phyloP scores from a whole-genome alignment of 2,329 filamentous ascomycete species.

The Periconia sp. region DNA sequence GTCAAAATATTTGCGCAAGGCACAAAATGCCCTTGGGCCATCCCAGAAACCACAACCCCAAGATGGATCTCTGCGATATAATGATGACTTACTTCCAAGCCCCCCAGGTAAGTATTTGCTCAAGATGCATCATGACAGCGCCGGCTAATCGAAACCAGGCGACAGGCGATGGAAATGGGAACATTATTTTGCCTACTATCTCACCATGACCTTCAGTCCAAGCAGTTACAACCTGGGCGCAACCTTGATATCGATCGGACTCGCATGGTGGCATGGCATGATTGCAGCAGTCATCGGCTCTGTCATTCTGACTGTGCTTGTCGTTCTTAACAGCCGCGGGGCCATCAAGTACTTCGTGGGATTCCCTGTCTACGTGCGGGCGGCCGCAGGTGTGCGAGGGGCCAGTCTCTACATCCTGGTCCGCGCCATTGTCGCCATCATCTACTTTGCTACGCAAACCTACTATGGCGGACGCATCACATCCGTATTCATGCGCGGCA shows the following conservation, averaged over 20 bases:
- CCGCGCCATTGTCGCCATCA: conserved; percentile 38
- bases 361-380: conserved; percentile 17
- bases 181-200: conserved; percentile 24
- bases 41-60: too few relatives aligned
- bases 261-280: conserved; percentile 28
- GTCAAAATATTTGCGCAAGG: too few relatives aligned
- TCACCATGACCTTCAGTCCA: conserved; percentile 9
- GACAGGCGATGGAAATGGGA: conserved; percentile 22
- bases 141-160: conserved; percentile 1
- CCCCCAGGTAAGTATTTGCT: conserved; percentile 1
- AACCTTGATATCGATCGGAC: neutral
- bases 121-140: neutral
- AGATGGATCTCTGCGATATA: conserved; percentile 15
- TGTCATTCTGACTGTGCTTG: conserved; percentile 22
- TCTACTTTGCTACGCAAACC: conserved; percentile 41
- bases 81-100: conserved; percentile 22
- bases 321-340: conserved; percentile 23
- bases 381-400: conserved; percentile 37
- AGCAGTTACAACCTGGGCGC: conserved; percentile 3
- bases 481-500: conserved; percentile 41
- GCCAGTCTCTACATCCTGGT: conserved; percentile 46
- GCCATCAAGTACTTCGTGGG: conserved; percentile 21
- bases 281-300: conserved; percentile 22
- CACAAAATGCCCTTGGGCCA: too few relatives aligned
- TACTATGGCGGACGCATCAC: conserved; percentile 34